Evolutionary conservation across 2,329 filamentous ascomycete species (phyloP).

Genomic region (Sclerotinia trifoliorum): DNA sequence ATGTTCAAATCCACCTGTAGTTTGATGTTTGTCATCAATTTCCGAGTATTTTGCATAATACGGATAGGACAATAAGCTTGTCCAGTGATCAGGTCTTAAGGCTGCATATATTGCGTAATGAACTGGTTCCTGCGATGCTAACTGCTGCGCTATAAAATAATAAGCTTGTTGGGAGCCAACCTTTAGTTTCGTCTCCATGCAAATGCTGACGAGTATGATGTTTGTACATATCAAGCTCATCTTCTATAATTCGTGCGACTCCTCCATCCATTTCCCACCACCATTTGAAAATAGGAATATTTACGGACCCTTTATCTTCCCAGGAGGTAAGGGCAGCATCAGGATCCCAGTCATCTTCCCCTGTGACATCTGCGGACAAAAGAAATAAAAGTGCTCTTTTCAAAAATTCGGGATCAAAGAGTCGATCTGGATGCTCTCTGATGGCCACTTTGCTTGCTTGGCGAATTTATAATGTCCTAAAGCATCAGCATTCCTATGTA

Average conservation of each 20-base stretch:
- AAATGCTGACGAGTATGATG: neutral
- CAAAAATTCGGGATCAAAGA: neutral
- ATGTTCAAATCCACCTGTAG: neutral
- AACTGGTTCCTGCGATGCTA: constrained; percentile 3
- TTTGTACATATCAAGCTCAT: constrained; percentile 7
- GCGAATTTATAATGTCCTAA: constrained; percentile 10
- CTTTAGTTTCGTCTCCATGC: neutral
- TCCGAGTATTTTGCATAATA: constrained; percentile 3
- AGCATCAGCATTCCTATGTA: neutral
- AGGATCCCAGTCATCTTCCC: neutral
- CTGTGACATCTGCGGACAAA: neutral
- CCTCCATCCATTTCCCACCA: neutral
- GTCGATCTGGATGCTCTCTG: neutral
- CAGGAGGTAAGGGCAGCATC: neutral
- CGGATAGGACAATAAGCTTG: neutral
- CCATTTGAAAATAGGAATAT: neutral
- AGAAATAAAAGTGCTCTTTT: neutral
- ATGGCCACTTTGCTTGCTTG: neutral
- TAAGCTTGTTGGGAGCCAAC: constrained; percentile 1
- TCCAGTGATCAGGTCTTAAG: constrained; percentile 5
- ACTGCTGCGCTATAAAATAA: constrained; percentile 1
- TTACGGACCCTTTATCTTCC: neutral
- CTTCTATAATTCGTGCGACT: neutral
- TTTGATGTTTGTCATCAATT: neutral
- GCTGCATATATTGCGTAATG: neutral